phyloP scores from a whole-genome alignment of 345 rosid genomes.

The Brassica cretica region DNA sequence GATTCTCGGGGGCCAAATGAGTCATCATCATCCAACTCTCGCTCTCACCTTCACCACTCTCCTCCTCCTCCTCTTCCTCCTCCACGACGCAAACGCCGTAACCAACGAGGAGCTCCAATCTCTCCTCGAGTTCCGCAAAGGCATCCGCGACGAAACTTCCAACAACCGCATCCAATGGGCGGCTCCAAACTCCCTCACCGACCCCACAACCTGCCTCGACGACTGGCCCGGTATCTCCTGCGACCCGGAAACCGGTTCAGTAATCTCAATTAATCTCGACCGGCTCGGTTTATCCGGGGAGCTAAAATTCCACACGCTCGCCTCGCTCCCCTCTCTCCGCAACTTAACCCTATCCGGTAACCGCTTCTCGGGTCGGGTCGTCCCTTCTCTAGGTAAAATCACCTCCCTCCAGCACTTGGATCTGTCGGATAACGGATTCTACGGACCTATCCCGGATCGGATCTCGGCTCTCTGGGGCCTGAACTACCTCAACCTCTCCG shows the following conservation, averaged over 20 bases:
- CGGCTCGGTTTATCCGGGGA: conserved; percentile 67
- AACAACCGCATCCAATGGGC: conserved; percentile 54
- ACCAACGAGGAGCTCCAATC: conserved; percentile 56
- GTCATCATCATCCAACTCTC: conserved; percentile 32
- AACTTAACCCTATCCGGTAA: conserved; percentile 77
- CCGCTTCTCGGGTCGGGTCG: conserved; percentile 79
- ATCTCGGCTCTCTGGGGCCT: conserved; percentile 72
- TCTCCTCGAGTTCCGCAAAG: conserved; percentile 85
- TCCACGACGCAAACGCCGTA: conserved; percentile 22
- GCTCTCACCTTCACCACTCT: conserved; percentile 37
- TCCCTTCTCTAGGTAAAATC: conserved; percentile 70
- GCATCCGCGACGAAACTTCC: conserved; percentile 58
- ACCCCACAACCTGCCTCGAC: conserved; percentile 48
- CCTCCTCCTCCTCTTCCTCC: background rate
- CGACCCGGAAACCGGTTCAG: conserved; percentile 50
- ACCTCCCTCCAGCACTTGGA: conserved; percentile 68
- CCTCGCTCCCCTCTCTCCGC: conserved; percentile 52
- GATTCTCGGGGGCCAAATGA: conserved; percentile 40
- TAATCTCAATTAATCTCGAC: conserved; percentile 59
- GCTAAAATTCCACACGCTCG: conserved; percentile 69
- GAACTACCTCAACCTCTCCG: conserved; percentile 68
- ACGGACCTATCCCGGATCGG: conserved; percentile 87
- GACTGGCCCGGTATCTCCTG: conserved; percentile 73
- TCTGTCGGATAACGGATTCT: conserved; percentile 74
- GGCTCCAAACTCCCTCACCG: conserved; percentile 32